phyloP scores from a whole-genome alignment of 2,329 filamentous ascomycete species.

The Neonectria sp. region DNA sequence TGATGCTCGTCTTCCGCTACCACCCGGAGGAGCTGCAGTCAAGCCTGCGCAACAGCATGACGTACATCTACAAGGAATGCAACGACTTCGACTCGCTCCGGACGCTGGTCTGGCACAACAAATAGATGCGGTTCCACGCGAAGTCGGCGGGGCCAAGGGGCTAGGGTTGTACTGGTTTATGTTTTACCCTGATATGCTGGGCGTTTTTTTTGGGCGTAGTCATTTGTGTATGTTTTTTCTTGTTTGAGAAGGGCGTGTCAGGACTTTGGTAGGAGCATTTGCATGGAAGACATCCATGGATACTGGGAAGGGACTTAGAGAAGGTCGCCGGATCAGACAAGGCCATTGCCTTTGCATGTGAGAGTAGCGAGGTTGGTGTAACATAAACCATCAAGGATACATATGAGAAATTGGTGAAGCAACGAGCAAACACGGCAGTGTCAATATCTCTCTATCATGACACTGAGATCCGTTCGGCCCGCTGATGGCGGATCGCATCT shows the following conservation, averaged over 20 bases:
- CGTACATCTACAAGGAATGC: slow-evolving; percentile 93
- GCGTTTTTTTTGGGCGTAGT: slow-evolving; percentile 37
- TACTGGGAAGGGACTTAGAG: slow-evolving; percentile 27
- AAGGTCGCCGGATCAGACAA: slow-evolving; percentile 23
- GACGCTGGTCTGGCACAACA: slow-evolving; percentile 90
- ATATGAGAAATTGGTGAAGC: not conserved
- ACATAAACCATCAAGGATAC: slow-evolving; percentile 11
- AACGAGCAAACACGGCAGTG: not conserved
- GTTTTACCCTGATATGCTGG: slow-evolving; percentile 14
- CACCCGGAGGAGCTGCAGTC: slow-evolving; percentile 93
- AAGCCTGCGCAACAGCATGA: slow-evolving; percentile 95
- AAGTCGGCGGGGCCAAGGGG: not conserved
- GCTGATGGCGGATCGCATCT: not conserved
- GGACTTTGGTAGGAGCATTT: slow-evolving; percentile 31
- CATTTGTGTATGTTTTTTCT: not conserved
- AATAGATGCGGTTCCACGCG: slow-evolving; percentile 55
- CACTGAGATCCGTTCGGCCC: not conserved
- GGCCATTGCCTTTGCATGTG: slow-evolving; percentile 23
- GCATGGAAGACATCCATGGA: slow-evolving; percentile 31
- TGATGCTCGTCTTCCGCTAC: slow-evolving; percentile 96
- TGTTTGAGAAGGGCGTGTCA: slow-evolving; percentile 19
- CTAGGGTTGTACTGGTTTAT: not conserved
- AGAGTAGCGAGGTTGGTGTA: not conserved
- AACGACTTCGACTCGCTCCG: slow-evolving; percentile 90
- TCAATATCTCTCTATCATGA: not conserved